A percentile compares a stretch with the other conserved stretches of the same genome.
phyloP scores from a whole-genome alignment of 371 early-diverging fungal genomes.

The Funneliformis caledonium region DNA sequence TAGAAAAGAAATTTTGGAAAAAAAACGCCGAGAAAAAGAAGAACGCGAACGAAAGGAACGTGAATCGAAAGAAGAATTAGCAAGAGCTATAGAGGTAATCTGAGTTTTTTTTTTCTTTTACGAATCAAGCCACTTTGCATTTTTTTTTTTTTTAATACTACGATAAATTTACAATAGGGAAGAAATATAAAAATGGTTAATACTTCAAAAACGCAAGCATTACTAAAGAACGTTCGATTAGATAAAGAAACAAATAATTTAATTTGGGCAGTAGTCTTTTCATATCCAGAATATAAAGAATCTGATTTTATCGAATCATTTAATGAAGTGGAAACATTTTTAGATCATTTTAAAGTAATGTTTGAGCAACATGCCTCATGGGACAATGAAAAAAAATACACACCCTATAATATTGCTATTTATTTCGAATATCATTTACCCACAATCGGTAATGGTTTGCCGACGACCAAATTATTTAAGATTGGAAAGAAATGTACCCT shows the following conservation, averaged over 20 bases:
- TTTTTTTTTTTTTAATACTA: not conserved
- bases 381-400: constrained; percentile 77
- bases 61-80: constrained; percentile 53
- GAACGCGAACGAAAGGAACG: constrained; percentile 54
- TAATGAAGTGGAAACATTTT: constrained; percentile 81
- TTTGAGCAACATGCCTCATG: constrained; percentile 84
- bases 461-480: constrained; percentile 66
- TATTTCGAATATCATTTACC: constrained; percentile 68
- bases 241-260: constrained; percentile 65
- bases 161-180: constrained; percentile 43
- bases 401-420: constrained; percentile 66
- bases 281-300: constrained; percentile 94
- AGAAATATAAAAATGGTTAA: constrained; percentile 59
- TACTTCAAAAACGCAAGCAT: constrained; percentile 53
- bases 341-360: constrained; percentile 84
- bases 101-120: constrained; percentile 36
- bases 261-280: constrained; percentile 86
- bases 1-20: constrained; percentile 51
- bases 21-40: constrained; percentile 54
- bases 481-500: constrained; percentile 66
- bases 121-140: constrained; percentile 3
- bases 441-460: constrained; percentile 30
- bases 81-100: constrained; percentile 55
- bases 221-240: constrained; percentile 62
- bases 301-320: constrained; percentile 89